Evolutionary conservation across 768 basidiomycete genomes (phyloP), one percentile per base, ranked within the genome.

Genomic region (Calvatia gigantea): DNA sequence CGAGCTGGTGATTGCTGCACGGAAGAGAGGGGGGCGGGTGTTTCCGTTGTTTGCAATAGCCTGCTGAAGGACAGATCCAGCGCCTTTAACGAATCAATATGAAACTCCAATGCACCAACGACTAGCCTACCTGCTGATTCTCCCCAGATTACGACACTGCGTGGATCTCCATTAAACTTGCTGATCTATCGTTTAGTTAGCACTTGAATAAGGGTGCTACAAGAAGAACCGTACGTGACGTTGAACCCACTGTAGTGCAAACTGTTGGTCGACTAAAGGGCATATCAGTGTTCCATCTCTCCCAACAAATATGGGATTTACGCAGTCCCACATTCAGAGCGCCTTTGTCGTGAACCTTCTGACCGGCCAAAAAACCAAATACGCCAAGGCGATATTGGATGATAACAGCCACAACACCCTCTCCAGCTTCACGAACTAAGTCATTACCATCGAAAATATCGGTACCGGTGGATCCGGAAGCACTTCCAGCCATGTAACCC

Each of bases 1-100:
- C 0, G 80, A 81, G 57, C 76, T 79, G 9, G 74, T 69, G 9
- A 80, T 76, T 1, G 71, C 78, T 15, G 58, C 67, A 51, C 67
- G 63, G 61, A 80, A 81, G 1, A 80, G 64, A 6, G 73, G 68
- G 0, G 79, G 78, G 2, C 64, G 58, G 1, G 78, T 81, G 32
- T 71, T 67, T 15, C 80, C 79, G 7, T 67, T 68, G 44, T 79
- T 67, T 7, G 80, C 79, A 27, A 81, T 61, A 0, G 79, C 42
- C 25, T 81, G 79, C 48, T 80, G 78, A 5, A 80, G 21, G 6
- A 80, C 78, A 4, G 79, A 80, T 2, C 78, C 78, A 35, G 74
- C 79, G 53, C 75, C 76, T 51, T 19, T 38, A 6, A n/a, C n/a
- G 4, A 31, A 14, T 1, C 8, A 12, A 23, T 4, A 31, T 17